Evolutionary conservation across 108 stramenopile genomes (phyloP).

Genomic region (Chaetoceros muelleri): DNA sequence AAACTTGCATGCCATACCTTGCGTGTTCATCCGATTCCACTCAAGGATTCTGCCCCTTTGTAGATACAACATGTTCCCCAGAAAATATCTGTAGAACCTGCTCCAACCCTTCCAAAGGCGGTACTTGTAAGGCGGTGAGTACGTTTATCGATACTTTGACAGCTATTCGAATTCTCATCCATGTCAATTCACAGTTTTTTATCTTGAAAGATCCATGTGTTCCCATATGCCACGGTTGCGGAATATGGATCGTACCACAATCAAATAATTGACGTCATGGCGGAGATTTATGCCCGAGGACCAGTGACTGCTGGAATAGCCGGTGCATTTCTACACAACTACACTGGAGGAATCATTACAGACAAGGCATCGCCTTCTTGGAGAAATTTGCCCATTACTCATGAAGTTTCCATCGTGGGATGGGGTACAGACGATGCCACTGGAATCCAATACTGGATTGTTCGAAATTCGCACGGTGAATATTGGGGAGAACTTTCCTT

Average conservation of each 20-base stretch:
- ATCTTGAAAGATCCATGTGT: conserved; percentile 39
- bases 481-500: conserved; percentile 44
- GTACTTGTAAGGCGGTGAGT: conserved; percentile 14
- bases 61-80: conserved; percentile 57
- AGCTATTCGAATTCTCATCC: background rate
- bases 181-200: background rate
- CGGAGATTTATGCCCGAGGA: conserved; percentile 90
- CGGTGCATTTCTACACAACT: conserved; percentile 53
- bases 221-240: conserved; percentile 78
- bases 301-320: conserved; percentile 87
- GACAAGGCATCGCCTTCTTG: conserved; percentile 13
- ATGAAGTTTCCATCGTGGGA: conserved; percentile 80
- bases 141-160: too few species aligned
- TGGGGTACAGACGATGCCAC: conserved; percentile 50
- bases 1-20: conserved; percentile 68
- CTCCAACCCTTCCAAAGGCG: conserved; percentile 26
- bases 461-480: conserved; percentile 60
- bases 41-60: conserved; percentile 62
- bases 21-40: conserved; percentile 73
- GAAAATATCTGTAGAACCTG: conserved; percentile 74
- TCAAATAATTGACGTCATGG: conserved; percentile 49
- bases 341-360: conserved; percentile 55
- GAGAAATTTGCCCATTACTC: conserved; percentile 31
- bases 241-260: conserved; percentile 77
- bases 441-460: conserved; percentile 50